phyloP scores from a whole-genome alignment of 768 basidiomycete species.

The Pisolithus sp. region DNA sequence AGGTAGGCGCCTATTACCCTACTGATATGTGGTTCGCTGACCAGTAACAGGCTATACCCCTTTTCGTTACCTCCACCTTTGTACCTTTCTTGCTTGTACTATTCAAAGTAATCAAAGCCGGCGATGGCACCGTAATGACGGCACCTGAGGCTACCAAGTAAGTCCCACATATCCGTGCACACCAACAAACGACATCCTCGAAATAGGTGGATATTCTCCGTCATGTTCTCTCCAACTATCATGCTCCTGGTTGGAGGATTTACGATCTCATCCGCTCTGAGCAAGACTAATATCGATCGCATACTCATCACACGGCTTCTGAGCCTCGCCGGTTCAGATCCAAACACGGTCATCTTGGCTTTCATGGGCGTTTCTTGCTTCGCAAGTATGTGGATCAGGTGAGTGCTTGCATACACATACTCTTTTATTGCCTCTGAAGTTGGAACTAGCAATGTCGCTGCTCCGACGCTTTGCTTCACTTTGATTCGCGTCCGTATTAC shows the following conservation, averaged over 20 bases:
- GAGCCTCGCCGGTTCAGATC: constrained; percentile 82
- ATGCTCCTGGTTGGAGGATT: constrained; percentile 98
- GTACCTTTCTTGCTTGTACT: constrained; percentile 86
- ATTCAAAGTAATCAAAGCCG: constrained; percentile 66
- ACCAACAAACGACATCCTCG: not conserved
- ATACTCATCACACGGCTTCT: constrained; percentile 88
- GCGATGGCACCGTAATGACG: constrained; percentile 45
- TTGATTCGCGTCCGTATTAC: constrained; percentile 70
- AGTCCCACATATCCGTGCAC: constrained; percentile 17
- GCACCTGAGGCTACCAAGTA: constrained; percentile 78
- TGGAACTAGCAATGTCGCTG: constrained; percentile 80
- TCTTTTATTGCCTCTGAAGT: not conserved
- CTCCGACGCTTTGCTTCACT: constrained; percentile 94
- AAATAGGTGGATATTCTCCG: constrained; percentile 78
- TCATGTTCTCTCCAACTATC: constrained; percentile 97
- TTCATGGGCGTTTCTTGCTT: constrained; percentile 98
- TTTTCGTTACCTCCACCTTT: constrained; percentile 92
- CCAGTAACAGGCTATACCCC: constrained; percentile 74
- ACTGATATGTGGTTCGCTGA: not conserved
- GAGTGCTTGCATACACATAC: constrained; percentile 3
- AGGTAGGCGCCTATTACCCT: constrained; percentile 46
- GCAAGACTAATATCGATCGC: constrained; percentile 92
- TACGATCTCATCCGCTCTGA: constrained; percentile 93
- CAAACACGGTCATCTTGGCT: constrained; percentile 80
- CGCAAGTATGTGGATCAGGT: constrained; percentile 99